These are phyloP conservation scores for Prunus davidiana DNA, from an alignment of 306 rosid genomes.

Conservation along the genomic window DNA sequence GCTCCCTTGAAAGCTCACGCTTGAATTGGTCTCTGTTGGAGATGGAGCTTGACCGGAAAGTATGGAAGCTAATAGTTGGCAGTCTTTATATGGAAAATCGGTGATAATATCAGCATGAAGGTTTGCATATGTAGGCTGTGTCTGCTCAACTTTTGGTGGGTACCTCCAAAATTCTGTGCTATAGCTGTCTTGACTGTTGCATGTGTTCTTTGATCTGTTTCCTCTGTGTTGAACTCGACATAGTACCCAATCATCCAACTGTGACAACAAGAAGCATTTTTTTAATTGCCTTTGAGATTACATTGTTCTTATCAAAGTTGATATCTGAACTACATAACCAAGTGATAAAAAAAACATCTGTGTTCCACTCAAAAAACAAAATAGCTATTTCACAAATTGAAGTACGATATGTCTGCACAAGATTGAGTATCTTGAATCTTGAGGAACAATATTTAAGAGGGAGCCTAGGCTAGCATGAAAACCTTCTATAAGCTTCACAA, in stretches of 20 bases:
- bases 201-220: conserved; percentile 28
- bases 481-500: too few relatives aligned
- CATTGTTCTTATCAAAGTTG: neutral
- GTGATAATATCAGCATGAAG: conserved; percentile 26
- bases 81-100: conserved; percentile 49
- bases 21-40: conserved; percentile 36
- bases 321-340: neutral
- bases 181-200: conserved; percentile 38
- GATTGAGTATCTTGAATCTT: neutral
- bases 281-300: neutral
- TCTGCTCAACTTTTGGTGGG: conserved; percentile 24
- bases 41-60: conserved; percentile 51
- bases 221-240: conserved; percentile 69
- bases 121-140: conserved; percentile 25
- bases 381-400: neutral
- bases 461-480: neutral
- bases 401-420: neutral
- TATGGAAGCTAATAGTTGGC: conserved; percentile 47
- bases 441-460: neutral
- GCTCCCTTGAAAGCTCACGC: conserved; percentile 23
- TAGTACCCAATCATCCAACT: conserved; percentile 83
- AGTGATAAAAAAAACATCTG: neutral
- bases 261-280: conserved; percentile 20
- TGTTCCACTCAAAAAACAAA: neutral
- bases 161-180: conserved; percentile 21